phyloP scores from a whole-genome alignment of 306 rosid species.

The Bauhinia variegata region DNA sequence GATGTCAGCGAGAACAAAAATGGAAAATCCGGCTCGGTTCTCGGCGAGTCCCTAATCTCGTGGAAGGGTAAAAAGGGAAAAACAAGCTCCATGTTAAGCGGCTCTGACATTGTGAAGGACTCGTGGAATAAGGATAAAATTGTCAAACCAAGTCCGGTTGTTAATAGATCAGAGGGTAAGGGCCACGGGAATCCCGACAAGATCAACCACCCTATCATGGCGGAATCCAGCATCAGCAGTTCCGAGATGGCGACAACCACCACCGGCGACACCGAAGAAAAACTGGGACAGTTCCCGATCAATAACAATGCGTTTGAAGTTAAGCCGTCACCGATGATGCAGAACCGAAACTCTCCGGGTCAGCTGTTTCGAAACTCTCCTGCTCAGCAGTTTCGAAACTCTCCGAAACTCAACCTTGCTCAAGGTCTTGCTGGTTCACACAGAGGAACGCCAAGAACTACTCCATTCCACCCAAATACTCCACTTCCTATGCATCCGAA shows the following conservation, averaged over 20 bases:
- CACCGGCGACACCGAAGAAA: not conserved
- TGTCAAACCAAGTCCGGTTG: constrained; percentile 12
- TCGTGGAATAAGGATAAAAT: constrained; percentile 9
- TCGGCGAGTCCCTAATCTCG: constrained; percentile 33
- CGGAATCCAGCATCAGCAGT: not conserved
- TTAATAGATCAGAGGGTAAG: not conserved
- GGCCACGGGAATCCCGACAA: too few species aligned
- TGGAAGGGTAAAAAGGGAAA: constrained; percentile 41
- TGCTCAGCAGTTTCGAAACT: not conserved
- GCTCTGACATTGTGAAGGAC: constrained; percentile 28
- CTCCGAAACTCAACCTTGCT: not conserved
- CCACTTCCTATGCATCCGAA: too few species aligned
- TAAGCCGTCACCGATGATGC: constrained; percentile 31
- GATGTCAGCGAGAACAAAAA: constrained; percentile 28
- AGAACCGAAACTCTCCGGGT: constrained; percentile 5
- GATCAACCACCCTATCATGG: not conserved
- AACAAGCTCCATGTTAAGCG: constrained; percentile 28
- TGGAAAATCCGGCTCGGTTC: constrained; percentile 25
- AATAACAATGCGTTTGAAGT: constrained; percentile 20
- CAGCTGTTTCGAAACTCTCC: not conserved
- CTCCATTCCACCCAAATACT: too few species aligned
- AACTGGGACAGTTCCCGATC: not conserved
- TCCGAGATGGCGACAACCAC: not conserved
- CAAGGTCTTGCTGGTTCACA: not conserved
- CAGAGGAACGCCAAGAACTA: constrained; percentile 34